Evolutionary conservation across 805 yeast species (phyloP), one percentile per base, ranked within the genome.

Genomic region (Barnettozyma sucrosica): DNA sequence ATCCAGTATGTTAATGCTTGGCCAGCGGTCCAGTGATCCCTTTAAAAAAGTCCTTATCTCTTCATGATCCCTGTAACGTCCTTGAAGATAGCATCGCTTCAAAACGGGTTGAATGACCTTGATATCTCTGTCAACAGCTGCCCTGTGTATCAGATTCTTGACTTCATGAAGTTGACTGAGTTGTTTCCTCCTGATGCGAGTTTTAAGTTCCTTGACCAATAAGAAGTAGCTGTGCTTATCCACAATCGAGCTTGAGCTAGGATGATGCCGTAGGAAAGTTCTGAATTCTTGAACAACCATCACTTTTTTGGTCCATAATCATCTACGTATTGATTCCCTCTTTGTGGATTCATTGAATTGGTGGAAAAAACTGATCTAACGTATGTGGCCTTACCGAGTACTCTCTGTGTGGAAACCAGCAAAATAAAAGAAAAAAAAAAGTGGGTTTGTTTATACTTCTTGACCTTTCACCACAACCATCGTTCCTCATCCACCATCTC

Each of bases 1-100:
- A 1, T 37, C 50, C 7, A 50, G 14, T 2, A 51, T 36, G n/a
- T 47, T 44, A 33, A 57, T 58, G 26, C 38, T n/a, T 1, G 62
- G 64, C 64, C 64, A 58, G 18, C 44, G 41, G 2, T 49, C 47
- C 14, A 58, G 43, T 10, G 55, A 44, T 3, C 52, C 54, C 28
- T 50, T 51, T 7, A 59, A 47, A 39, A 59, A 59, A 26, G 46
- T 52, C 8, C 58, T 36, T 3, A 59, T 52, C 5, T 20, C 41
- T 19, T 51, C 52, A 30, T 57, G 55, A 25, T 56, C 57, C 26
- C 54, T 33, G 33, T 55, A 58, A 19, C 44, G 41, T 5, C 54
- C 61, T 14, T 48, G 47, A 1, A 54, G 44, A 36, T 59, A 56
- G 46, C 54, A 54, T 14, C 58, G 42, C 24, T 42, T 34, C 8